Percentiles rank a stretch among this genome's conserved stretches.
Evolutionary conservation across 2,329 filamentous ascomycete species (phyloP).

Genomic region (Penicillium decumbens): DNA sequence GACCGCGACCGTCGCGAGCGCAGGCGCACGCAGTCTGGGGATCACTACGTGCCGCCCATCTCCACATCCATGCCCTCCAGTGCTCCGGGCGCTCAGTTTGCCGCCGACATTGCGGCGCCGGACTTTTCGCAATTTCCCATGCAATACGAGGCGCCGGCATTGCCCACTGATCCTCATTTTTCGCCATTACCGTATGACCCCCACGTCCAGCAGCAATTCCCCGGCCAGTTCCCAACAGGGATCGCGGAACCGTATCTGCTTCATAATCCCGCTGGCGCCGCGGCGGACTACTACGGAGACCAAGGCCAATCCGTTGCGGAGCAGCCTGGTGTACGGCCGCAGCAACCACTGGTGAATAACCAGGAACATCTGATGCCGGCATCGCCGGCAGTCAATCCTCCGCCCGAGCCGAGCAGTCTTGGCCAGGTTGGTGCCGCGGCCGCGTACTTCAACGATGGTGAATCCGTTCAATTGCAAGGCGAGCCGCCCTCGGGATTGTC

Average conservation of each 20-base stretch:
- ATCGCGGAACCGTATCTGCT: slow-evolving; percentile 47
- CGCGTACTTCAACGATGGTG: slow-evolving; percentile 47
- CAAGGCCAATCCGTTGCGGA: slow-evolving; percentile 55
- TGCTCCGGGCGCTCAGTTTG: slow-evolving; percentile 27
- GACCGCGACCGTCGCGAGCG: slow-evolving; percentile 25
- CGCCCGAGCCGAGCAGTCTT: slow-evolving; percentile 54
- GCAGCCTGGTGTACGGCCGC: slow-evolving; percentile 58
- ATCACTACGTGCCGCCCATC: slow-evolving; percentile 23
- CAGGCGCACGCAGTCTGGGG: slow-evolving; percentile 29
- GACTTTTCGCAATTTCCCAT: slow-evolving; percentile 35
- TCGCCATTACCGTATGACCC: slow-evolving; percentile 38
- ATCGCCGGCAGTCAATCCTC: slow-evolving; percentile 49
- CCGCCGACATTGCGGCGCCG: slow-evolving; percentile 28
- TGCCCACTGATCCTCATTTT: slow-evolving; percentile 20
- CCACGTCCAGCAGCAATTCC: slow-evolving; percentile 55
- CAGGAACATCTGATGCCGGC: slow-evolving; percentile 56
- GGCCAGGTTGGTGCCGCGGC: slow-evolving; percentile 50
- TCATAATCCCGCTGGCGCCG: slow-evolving; percentile 49
- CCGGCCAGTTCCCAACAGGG: slow-evolving; percentile 51
- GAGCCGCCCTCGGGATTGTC: slow-evolving; percentile 14
- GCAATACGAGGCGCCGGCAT: slow-evolving; percentile 24
- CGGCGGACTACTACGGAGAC: slow-evolving; percentile 60
- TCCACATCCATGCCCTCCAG: slow-evolving; percentile 21
- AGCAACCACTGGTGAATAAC: slow-evolving; percentile 49
- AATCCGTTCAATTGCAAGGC: slow-evolving; percentile 18